phyloP scores from a whole-genome alignment of 1,139 yeast species.

The Zygosaccharomyces pseudobailii region DNA sequence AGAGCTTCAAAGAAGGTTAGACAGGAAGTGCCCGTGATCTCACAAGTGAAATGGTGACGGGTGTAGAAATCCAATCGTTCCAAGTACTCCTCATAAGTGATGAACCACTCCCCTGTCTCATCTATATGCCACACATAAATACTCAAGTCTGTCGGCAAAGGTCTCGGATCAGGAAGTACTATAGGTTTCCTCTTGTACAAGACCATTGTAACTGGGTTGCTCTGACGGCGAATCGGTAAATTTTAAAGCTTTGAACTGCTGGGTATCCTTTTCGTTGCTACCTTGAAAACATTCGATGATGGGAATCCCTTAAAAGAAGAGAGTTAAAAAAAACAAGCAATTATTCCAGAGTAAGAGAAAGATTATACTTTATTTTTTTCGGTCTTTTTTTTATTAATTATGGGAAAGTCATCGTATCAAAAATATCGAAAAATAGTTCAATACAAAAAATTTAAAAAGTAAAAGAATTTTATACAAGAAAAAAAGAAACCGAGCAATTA shows the following conservation, averaged over 20 bases:
- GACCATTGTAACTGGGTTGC: constrained; percentile 40
- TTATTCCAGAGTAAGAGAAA: background rate
- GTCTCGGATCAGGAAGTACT: constrained; percentile 50
- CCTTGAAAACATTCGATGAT: background rate
- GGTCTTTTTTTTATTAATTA: background rate
- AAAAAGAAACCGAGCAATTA: no score
- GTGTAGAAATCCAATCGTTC: constrained; percentile 64
- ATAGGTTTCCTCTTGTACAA: constrained; percentile 70
- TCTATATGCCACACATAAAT: constrained; percentile 73
- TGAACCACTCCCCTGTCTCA: constrained; percentile 85
- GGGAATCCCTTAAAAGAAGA: background rate
- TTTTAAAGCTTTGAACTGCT: background rate
- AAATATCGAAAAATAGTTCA: background rate
- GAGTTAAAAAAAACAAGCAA: background rate
- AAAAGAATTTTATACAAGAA: background rate
- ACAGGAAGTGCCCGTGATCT: constrained; percentile 90
- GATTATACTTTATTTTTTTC: background rate
- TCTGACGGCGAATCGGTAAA: background rate
- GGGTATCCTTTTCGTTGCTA: background rate
- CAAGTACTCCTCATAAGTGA: constrained; percentile 68
- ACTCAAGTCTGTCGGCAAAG: constrained; percentile 48
- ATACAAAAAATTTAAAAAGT: background rate
- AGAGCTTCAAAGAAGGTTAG: constrained; percentile 86
- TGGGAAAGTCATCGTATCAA: background rate
- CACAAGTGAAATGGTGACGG: constrained; percentile 83